A percentile compares a stretch with the other conserved stretches of the same genome.
Conservation (phyloP, 2,329 filamentous ascomycete genomes). For the Diatrype stigma region DNA sequence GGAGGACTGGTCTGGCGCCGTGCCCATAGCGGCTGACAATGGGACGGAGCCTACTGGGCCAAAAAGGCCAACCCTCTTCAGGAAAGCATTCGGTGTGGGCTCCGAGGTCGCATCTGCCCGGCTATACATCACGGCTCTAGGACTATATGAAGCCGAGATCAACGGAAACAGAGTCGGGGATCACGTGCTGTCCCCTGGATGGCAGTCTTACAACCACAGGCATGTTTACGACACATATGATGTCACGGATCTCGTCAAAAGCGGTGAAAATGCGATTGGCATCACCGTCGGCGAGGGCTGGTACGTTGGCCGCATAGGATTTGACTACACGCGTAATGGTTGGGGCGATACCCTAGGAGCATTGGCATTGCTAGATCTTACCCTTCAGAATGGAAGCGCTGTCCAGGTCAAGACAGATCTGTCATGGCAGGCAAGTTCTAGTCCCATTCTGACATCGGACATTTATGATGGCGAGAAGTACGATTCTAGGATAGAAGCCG, state of each 20-base stretch:
- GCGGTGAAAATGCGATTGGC: conserved; percentile 36
- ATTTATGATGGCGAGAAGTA: conserved; percentile 29
- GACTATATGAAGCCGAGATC: conserved; percentile 43
- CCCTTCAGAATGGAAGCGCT: conserved; percentile 9
- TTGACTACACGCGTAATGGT: conserved; percentile 19
- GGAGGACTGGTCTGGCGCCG: conserved; percentile 27
- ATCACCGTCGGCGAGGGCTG: conserved; percentile 49
- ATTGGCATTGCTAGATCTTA: conserved; percentile 26
- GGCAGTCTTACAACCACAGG: conserved; percentile 46
- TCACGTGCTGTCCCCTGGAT: conserved; percentile 44
- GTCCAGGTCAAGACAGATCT: conserved; percentile 24
- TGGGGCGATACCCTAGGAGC: conserved; percentile 29
- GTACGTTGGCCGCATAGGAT: conserved; percentile 40
- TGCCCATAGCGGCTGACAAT: conserved; percentile 27
- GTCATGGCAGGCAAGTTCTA: conserved; percentile 25
- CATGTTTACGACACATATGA: conserved; percentile 52
- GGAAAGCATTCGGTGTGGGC: conserved; percentile 28
- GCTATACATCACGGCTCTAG: conserved; percentile 43
- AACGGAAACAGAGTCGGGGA: conserved; percentile 40
- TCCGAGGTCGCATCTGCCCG: conserved; percentile 30
- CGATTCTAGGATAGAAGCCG: conserved; percentile 20
- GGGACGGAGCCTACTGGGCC: conserved; percentile 21
- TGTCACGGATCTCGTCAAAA: conserved; percentile 36
- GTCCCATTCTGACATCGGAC: conserved; percentile 22
- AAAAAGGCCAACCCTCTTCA: conserved; percentile 28